Evolutionary conservation across 129 eudicot species (phyloP), one percentile per base, ranked within the genome.

Genomic region (Cynara cardunculus): DNA sequence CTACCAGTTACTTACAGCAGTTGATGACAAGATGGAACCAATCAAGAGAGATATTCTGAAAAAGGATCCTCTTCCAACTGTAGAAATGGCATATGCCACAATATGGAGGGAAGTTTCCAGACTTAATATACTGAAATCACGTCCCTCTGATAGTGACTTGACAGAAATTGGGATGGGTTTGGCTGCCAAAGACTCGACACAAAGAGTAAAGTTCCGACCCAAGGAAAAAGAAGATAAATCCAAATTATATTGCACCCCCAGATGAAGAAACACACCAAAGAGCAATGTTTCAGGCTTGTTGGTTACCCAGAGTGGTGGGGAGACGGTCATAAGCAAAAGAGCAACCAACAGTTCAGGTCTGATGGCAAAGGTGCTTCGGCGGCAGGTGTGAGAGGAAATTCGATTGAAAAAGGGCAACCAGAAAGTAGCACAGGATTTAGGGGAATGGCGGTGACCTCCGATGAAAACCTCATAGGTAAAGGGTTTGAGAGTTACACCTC

Each of bases 241-340:
- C 0, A 72, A 72, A 35, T 22, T 72, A 41, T 41, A 39, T 34
- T 72, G 76, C 61, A 72, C 62, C n/a, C 28, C 25, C 2, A 13
- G 9, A 72, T 72, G 76, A 35, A 39, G n/a, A 72, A 72, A 12
- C 76, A 72, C 19, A 72, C 76, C 76, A 72, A 72, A 21, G 73
- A 69, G 41, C 19, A 18, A 37, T 72, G 76, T 12, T 72, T 72
- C 12, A 35, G 5, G 13, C 76, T 35, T 6, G 76, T 72, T 1
- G 76, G 76, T 1, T 72, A 72, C 9, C 76, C 62, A 35, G 76
- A 72, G 26, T 72, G 76, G 64, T 73, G 77, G 77, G 56, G 18
- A 13, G 76, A 72, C 56, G 18, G 30, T 72, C 62, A 71, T 32
- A 27, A 71, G 49, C 44, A 71, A 71, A 30, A 30, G 49, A 39